These are phyloP conservation scores for Ampelomyces quisqualis DNA, from an alignment of 2,329 filamentous ascomycete genomes.

Conservation along the genomic window DNA sequence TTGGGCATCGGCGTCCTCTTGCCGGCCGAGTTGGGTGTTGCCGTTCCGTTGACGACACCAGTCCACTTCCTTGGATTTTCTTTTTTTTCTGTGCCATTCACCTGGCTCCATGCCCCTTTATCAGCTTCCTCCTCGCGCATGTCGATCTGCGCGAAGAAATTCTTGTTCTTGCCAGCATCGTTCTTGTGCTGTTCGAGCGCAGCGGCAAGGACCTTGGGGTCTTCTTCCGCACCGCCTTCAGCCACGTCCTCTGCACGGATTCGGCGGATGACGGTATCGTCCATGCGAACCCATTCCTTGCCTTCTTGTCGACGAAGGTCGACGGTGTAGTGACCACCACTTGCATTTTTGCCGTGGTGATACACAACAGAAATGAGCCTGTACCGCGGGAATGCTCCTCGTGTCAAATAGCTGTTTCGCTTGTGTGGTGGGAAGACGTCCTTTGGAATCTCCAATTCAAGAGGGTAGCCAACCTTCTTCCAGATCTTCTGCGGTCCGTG, in stretches of 20 bases:
- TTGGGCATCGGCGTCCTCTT: slow-evolving; percentile 55
- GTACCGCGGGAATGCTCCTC: slow-evolving; percentile 77
- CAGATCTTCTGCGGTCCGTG: slow-evolving; percentile 94
- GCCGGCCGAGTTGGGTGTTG: slow-evolving; percentile 54
- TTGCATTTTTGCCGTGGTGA: slow-evolving; percentile 95
- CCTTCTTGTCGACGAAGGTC: slow-evolving; percentile 92
- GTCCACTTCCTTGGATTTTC: slow-evolving; percentile 68
- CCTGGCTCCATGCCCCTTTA: slow-evolving; percentile 79
- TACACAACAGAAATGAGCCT: slow-evolving; percentile 88
- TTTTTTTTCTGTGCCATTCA: slow-evolving; percentile 61
- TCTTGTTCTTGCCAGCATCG: slow-evolving; percentile 56
- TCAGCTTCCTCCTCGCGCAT: slow-evolving; percentile 64
- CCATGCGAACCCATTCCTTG: slow-evolving; percentile 92
- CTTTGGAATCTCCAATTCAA: slow-evolving; percentile 89
- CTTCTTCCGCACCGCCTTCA: slow-evolving; percentile 79
- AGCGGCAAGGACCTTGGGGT: slow-evolving; percentile 66
- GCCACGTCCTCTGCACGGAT: slow-evolving; percentile 87
- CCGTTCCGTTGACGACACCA: slow-evolving; percentile 61
- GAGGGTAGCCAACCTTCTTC: slow-evolving; percentile 94
- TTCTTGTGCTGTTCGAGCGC: slow-evolving; percentile 68
- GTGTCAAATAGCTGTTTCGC: slow-evolving; percentile 63
- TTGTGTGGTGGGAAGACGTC: slow-evolving; percentile 81
- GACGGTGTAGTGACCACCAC: slow-evolving; percentile 96
- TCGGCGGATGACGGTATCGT: slow-evolving; percentile 86
- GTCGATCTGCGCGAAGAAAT: slow-evolving; percentile 69